Evolutionary conservation across 371 early-diverging fungal species (phyloP), one percentile per base, ranked within the genome.

Genomic region (Enteropsectra breve): DNA sequence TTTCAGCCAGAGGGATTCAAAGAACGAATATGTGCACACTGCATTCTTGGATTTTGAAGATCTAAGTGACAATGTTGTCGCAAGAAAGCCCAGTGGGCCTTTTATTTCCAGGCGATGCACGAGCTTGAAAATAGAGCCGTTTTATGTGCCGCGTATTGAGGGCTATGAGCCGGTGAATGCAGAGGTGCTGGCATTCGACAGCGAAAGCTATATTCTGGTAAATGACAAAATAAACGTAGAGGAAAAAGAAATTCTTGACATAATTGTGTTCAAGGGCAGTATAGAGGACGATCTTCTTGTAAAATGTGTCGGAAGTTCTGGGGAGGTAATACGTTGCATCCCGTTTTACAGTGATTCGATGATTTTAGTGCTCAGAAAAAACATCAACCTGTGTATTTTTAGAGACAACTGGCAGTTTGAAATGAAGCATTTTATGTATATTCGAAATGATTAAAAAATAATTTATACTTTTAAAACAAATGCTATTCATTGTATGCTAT

Each of bases 181-280:
- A 5, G 45, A 68, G 40, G 33, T 21, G 50, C 55, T 55, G 29
- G 11, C 24, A 1, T 30, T 75, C 36, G 40, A 37, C 2, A 29
- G 45, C 1, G 49, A 49, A 26, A 33, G 59, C 28, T 75, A 75
- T 36, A 71, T 75, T 48, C 50, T 75, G 23, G 46, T 56, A 15
- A 75, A 75, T 61, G 75, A 75, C 46, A 34, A n/a, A 36, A 68
- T 68, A 13, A 75, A 75, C 55, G 30, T 23, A 8, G 58, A 37
- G 13, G 46, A 34, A 24, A 21, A 60, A 53, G 56, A 49, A 11
- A 24, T 73, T 28, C 58, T 64, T 49, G 62, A 63, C 24, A 48
- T 67, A 29, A 60, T 1, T 24, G 0, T 4, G 36, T 28, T 37
- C 2, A 37, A 60, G n/a, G n/a, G n/a, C n/a, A n/a, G n/a, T n/a